Conservation (phyloP, 148 eudicot species). For the Cornus suecica region DNA sequence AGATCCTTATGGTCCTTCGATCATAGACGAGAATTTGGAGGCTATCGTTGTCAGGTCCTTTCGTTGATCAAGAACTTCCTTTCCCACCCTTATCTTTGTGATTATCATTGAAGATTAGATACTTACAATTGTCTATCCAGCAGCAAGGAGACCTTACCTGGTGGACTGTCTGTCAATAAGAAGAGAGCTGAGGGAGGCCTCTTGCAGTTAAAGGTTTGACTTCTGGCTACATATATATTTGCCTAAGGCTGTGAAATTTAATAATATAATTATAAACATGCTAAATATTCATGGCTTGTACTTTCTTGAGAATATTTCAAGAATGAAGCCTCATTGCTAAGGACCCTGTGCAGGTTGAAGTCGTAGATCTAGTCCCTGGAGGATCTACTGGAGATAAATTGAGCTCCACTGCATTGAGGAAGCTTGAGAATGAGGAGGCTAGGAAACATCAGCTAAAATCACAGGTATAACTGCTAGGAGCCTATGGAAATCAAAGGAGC, state of each 20-base stretch:
- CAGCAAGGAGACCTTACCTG: slow-evolving; percentile 90
- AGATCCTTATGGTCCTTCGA: slow-evolving; percentile 92
- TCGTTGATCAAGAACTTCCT: slow-evolving; percentile 2
- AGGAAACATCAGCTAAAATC: slow-evolving; percentile 21
- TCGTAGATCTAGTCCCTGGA: slow-evolving; percentile 76
- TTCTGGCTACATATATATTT: background rate
- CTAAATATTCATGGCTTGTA: background rate
- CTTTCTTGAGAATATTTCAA: background rate
- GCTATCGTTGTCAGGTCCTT: slow-evolving; percentile 89
- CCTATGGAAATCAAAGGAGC: background rate
- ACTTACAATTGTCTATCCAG: slow-evolving; percentile 12
- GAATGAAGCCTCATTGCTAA: background rate
- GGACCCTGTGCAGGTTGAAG: slow-evolving; percentile 67
- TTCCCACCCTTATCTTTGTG: background rate
- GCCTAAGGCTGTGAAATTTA: background rate
- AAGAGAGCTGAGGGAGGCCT: slow-evolving; percentile 75
- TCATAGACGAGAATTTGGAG: slow-evolving; percentile 78
- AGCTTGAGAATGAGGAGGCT: slow-evolving; percentile 75
- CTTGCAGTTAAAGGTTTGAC: slow-evolving; percentile 60
- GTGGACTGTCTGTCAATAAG: slow-evolving; percentile 75
- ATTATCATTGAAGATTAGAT: background rate
- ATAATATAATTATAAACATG: background rate
- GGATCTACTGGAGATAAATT: slow-evolving; percentile 67
- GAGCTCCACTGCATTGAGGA: slow-evolving; percentile 82
- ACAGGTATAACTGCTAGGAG: background rate